Evolutionary conservation across 176 grass and related monocot genomes (phyloP), one percentile per base, ranked within the genome.

Genomic region (Oryza meridionalis): DNA sequence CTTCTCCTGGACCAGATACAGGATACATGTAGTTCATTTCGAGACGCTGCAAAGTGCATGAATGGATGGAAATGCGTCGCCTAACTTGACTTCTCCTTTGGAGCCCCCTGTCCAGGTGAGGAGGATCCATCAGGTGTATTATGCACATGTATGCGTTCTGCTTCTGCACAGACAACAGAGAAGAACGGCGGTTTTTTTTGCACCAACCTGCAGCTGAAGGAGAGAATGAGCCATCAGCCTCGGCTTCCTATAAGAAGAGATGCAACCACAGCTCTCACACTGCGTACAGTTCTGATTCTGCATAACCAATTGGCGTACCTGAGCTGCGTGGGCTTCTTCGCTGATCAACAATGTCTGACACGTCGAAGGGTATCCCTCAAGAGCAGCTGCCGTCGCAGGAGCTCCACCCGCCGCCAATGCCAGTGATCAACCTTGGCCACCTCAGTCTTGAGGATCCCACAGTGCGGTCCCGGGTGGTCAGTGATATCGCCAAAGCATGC

Each of bases 401-500:
- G 58, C 67, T 88, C 40, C 75, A 84, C 33, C 81, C 19, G 0
- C 68, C 0, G 26, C 73, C 87, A 37, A 71, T 76, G 33, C 87
- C 87, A 0, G 87, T 89, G 58, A 89, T 92, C 65, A 88, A 92
- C 76, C 37, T 92, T 21, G 80, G 76, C 3, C 90, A 82, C 7
- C 78, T 92, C 67, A 79, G 21, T 9, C 87, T 80, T 74, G 84
- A 86, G 69, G 80, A 86, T 19, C 35, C 80, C 0, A 8, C 19
- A 1, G 59, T n/a, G 31, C 53, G 87, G 35, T 47, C 84, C 5
- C 0, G 29, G 0, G 65, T 81, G 79, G n/a, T 86, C 25, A 1
- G 84, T 1, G 65, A 89, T 46, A 84, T 89, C 2, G 38, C 80
- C 17, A 89, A 59, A 81, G 87, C 80, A 79, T 92, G 87, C 87